Base-by-base conservation (phyloP, 2,329 filamentous ascomycete genomes). In the Didymella pomorum region DNA sequence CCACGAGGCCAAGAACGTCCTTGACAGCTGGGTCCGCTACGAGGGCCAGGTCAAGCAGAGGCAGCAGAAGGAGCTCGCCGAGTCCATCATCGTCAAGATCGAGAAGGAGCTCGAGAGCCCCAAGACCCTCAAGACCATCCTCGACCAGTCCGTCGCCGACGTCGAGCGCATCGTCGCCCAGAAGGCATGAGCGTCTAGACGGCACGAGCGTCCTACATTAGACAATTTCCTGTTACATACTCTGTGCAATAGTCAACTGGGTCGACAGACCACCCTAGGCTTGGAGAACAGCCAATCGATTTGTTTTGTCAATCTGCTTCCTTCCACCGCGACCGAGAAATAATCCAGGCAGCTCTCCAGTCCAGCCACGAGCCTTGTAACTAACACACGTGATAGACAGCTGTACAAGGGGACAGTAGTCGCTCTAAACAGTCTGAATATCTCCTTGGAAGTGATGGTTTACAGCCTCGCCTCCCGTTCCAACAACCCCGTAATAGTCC, bases 1-100 rank as follows among this genome's bases (percentile, higher is more conserved):
- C 59, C 84, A 87, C 66, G 95, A 99, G 86, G 94, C 94, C 76
- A 99, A 97, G 89, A 76, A 86, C 62, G 95, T 98, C 60, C 89
- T 99, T 67, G 95, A 99, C 80, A 97, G 93, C 58, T 99, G 95
- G 96, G 93, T 98, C 67, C 91, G 95, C 79, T 99, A 99, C 82
- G 95, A 99, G 85, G 84, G 91, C 73, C 95, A 98, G 86, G 93
- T 99, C 77, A 99, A 98, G 91, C 90, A 94, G 85, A 90, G 95
- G 80, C 93, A 99, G 86, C 95, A 99, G 87, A 89, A 86, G 82
- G 95, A 99, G 86, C 88, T 99, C 68, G 92, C 95, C 66, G 89
- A 96, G 78, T 87, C 83, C 80, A 85, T 99, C 81, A 98, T 99
- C 76, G 88, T 90, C 85, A 99, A 97, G 88, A 95, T 98, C 78